A percentile compares a stretch with the other conserved stretches of the same genome.
These are phyloP conservation scores for Mycena albidolilacea DNA, from an alignment of 768 basidiomycete genomes.

Conservation along the genomic window DNA sequence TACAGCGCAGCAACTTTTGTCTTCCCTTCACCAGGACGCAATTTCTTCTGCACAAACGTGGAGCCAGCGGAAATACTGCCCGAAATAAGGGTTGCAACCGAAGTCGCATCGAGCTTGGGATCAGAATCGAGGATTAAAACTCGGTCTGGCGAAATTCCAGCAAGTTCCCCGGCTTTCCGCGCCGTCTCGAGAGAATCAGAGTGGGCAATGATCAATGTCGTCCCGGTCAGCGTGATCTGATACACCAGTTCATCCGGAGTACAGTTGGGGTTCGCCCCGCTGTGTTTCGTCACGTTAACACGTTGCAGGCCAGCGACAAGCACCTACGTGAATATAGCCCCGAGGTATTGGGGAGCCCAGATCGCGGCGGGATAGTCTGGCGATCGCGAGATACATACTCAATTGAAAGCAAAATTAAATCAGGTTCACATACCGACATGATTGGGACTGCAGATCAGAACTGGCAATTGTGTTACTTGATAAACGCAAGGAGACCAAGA, in stretches of 20 bases:
- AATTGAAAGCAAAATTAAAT: not conserved
- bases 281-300: constrained; percentile 44
- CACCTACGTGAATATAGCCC: constrained; percentile 66
- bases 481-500: constrained; percentile 28
- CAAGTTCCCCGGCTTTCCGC: constrained; percentile 50
- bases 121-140: constrained; percentile 56
- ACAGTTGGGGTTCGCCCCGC: constrained; percentile 70
- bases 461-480: constrained; percentile 45
- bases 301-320: not conserved
- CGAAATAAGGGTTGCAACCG: constrained; percentile 47
- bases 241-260: constrained; percentile 66
- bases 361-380: constrained; percentile 63
- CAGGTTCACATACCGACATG: constrained; percentile 57
- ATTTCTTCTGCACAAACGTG: constrained; percentile 49
- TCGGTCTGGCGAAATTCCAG: constrained; percentile 54
- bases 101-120: constrained; percentile 33
- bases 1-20: not conserved
- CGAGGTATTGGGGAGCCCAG: constrained; percentile 68
- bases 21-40: not conserved
- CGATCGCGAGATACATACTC: not conserved
- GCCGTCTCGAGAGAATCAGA: constrained; percentile 55
- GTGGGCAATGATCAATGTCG: constrained; percentile 61
- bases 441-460: constrained; percentile 69
- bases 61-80: constrained; percentile 42
- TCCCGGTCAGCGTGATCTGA: constrained; percentile 62